These are phyloP conservation scores for Niebla homalea DNA, from an alignment of 495 filamentous ascomycete species.

Conservation along the genomic window DNA sequence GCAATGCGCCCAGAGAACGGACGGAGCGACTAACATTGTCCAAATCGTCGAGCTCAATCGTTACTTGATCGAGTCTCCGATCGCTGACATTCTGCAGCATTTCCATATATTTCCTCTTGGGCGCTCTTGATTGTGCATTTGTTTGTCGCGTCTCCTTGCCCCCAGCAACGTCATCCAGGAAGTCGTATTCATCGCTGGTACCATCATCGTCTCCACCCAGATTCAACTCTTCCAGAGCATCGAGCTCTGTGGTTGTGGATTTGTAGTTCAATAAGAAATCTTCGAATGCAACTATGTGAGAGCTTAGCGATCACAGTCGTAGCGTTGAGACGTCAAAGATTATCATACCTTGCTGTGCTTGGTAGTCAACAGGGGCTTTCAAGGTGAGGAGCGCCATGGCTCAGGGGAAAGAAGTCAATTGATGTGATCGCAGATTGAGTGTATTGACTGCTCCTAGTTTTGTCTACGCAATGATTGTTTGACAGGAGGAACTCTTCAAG, in stretches of 20 bases:
- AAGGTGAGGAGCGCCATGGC: constrained; percentile 72
- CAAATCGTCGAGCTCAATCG: constrained; percentile 84
- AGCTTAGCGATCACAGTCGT: constrained; percentile 5
- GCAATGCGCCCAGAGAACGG: constrained; percentile 1
- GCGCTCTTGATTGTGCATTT: constrained; percentile 30
- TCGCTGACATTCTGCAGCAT: constrained; percentile 81
- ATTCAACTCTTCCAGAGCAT: constrained; percentile 70
- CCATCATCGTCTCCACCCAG: constrained; percentile 63
- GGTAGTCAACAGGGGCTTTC: constrained; percentile 67
- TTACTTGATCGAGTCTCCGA: constrained; percentile 54
- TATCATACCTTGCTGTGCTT: constrained; percentile 59
- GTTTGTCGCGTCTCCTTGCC: constrained; percentile 31
- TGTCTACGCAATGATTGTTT: background rate
- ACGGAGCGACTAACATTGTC: constrained; percentile 40
- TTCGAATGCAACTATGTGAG: constrained; percentile 51
- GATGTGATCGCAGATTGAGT: background rate
- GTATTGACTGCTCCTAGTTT: background rate
- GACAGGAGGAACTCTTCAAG: background rate
- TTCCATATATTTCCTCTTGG: constrained; percentile 80
- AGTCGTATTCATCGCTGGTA: constrained; percentile 86
- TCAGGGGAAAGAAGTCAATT: constrained; percentile 4
- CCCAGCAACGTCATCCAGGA: constrained; percentile 76
- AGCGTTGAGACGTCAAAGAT: background rate
- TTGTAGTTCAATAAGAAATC: constrained; percentile 84
- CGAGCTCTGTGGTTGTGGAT: constrained; percentile 53